phyloP scores from a whole-genome alignment of 768 basidiomycete species.

The Baorangia bicolor region DNA sequence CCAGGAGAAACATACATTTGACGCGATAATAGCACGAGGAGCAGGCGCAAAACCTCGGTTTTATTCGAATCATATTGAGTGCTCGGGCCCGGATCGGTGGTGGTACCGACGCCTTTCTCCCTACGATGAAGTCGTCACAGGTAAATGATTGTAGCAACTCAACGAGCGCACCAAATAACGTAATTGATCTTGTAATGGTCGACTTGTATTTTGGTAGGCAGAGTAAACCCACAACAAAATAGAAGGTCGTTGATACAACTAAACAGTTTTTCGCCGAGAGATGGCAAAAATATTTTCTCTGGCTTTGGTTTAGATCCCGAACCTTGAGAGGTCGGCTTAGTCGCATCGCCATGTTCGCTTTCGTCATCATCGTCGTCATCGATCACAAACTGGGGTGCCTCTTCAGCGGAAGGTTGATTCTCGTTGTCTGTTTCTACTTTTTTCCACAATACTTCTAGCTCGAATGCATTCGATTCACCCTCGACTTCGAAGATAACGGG shows the following conservation, averaged over 20 bases:
- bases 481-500: constrained; percentile 87
- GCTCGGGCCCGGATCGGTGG: constrained; percentile 64
- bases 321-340: constrained; percentile 13
- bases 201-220: constrained; percentile 73
- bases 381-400: constrained; percentile 77
- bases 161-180: constrained; percentile 72
- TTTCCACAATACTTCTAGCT: constrained; percentile 82
- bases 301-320: constrained; percentile 29
- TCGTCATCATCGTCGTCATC: constrained; percentile 72
- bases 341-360: constrained; percentile 41
- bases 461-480: constrained; percentile 69
- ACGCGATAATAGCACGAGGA: constrained; percentile 84
- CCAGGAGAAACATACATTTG: constrained; percentile 83
- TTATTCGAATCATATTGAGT: constrained; percentile 75
- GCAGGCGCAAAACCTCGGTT: constrained; percentile 84
- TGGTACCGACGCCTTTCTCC: constrained; percentile 95
- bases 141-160: constrained; percentile 1
- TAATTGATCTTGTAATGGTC: constrained; percentile 84
- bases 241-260: constrained; percentile 79
- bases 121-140: constrained; percentile 38
- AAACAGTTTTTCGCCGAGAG: constrained; percentile 78
- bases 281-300: constrained; percentile 59
- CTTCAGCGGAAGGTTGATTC: constrained; percentile 22
- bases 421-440: constrained; percentile 49
- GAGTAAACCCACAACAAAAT: constrained; percentile 92